A percentile compares a stretch with the other conserved stretches of the same genome.
Evolutionary conservation across 805 yeast species (phyloP).

Genomic region (Yamadazyma ubonensis): DNA sequence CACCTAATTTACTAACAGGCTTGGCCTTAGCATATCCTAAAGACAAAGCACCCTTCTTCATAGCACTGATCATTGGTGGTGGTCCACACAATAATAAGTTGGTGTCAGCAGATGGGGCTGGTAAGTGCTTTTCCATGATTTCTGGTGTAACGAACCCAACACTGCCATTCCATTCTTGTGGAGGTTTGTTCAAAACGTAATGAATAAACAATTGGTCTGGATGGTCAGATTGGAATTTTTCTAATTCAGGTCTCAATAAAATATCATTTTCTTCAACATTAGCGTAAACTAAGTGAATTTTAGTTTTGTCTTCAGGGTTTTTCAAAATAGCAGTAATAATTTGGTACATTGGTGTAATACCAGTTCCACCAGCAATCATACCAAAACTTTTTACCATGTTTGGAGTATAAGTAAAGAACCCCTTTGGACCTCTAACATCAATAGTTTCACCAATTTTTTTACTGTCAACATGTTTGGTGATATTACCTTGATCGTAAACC

Average conservation of each 20-base stretch:
- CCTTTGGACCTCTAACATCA: constrained; percentile 87
- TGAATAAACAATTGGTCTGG: constrained; percentile 61
- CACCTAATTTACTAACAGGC: constrained; percentile 86
- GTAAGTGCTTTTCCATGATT: constrained; percentile 60
- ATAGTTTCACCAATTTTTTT: constrained; percentile 77
- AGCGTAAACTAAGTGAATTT: constrained; percentile 74
- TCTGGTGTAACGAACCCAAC: constrained; percentile 81
- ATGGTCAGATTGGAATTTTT: constrained; percentile 54
- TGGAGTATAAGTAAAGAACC: constrained; percentile 78
- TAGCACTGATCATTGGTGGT: constrained; percentile 83
- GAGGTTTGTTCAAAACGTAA: constrained; percentile 74
- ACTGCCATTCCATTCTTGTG: constrained; percentile 72
- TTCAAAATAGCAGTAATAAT: constrained; percentile 76
- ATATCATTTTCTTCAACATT: constrained; percentile 79
- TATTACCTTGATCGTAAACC: constrained; percentile 81
- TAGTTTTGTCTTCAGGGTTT: constrained; percentile 77
- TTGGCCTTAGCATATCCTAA: constrained; percentile 82
- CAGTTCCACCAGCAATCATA: constrained; percentile 97
- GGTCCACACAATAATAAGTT: constrained; percentile 91
- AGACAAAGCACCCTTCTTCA: constrained; percentile 72
- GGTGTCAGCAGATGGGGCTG: constrained; percentile 56
- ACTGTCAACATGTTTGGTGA: constrained; percentile 70
- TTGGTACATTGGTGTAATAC: constrained; percentile 95
- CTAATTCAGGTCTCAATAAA: constrained; percentile 76
- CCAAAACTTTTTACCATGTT: constrained; percentile 71